phyloP scores from a whole-genome alignment of 129 eudicot species.

The Smallanthus sonchifolius region DNA sequence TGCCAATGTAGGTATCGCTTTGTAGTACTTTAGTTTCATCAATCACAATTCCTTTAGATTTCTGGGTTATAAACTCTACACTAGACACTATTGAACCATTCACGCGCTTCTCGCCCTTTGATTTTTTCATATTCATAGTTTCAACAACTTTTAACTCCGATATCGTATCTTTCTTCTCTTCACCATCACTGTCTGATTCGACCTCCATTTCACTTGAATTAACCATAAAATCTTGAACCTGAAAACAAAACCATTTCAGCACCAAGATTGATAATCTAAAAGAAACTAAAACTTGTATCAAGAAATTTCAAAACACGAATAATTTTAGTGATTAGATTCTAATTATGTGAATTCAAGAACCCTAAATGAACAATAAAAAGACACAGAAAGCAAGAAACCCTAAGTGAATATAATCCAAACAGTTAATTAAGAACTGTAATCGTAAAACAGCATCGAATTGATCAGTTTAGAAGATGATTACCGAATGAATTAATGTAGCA shows the following conservation, averaged over 20 bases:
- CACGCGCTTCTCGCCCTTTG: neutral
- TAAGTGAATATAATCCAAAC: neutral
- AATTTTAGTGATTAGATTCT: neutral
- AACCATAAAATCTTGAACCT: neutral
- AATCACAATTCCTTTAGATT: neutral
- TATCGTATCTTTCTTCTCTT: neutral
- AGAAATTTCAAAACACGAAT: neutral
- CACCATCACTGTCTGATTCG: neutral
- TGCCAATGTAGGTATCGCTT: neutral
- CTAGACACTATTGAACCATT: neutral
- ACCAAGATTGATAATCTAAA: neutral
- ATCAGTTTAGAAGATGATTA: neutral
- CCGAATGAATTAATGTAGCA: neutral
- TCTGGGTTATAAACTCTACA: neutral
- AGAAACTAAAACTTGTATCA: neutral
- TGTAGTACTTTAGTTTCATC: neutral
- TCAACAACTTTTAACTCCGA: neutral
- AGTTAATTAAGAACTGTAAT: too few species aligned
- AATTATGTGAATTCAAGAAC: neutral
- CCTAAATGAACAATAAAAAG: neutral
- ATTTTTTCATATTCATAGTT: neutral
- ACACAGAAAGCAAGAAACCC: neutral
- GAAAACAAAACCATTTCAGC: neutral
- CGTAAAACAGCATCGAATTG: too few species aligned
- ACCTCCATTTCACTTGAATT: neutral